These are phyloP conservation scores for Spongispora temasekensis DNA, from an alignment of 1,284 basidiomycete species.

Conservation along the genomic window DNA sequence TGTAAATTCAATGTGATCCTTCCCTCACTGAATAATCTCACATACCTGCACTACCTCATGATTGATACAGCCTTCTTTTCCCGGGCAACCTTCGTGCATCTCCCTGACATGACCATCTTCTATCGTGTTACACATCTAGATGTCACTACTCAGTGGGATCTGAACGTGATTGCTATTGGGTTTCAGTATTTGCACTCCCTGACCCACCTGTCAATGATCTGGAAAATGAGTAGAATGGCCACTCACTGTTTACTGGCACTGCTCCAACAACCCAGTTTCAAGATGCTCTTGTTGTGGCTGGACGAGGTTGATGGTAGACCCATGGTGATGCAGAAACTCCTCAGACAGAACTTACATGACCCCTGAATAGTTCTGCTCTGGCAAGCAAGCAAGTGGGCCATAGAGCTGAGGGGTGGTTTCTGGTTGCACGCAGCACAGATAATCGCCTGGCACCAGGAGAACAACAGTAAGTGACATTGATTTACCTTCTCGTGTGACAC, in stretches of 20 bases:
- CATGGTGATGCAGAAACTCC: not conserved
- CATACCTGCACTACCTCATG: not conserved
- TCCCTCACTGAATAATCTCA: not conserved
- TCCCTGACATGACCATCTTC: not conserved
- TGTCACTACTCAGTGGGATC: not conserved
- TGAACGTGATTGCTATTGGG: not conserved
- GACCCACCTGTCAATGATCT: constrained; percentile 5
- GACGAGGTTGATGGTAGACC: not conserved
- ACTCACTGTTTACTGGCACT: not conserved
- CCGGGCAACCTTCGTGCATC: not conserved
- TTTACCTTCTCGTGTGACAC: no score
- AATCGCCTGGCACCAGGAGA: not conserved
- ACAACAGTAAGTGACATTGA: constrained; percentile 8
- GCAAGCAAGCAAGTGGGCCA: not conserved
- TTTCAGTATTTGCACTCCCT: not conserved
- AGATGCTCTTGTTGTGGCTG: constrained; percentile 4
- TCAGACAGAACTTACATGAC: not conserved
- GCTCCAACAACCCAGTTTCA: not conserved
- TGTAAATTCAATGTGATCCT: not conserved
- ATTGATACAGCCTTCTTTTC: not conserved
- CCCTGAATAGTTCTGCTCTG: not conserved
- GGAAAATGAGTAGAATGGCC: not conserved
- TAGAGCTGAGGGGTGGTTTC: not conserved
- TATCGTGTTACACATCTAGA: constrained; percentile 2
- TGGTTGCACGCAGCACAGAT: not conserved